Percentiles rank a stretch among this genome's conserved stretches.
Evolutionary conservation across 192 early-diverging fungal species (phyloP).

Genomic region (Haplosporangium gracile): DNA sequence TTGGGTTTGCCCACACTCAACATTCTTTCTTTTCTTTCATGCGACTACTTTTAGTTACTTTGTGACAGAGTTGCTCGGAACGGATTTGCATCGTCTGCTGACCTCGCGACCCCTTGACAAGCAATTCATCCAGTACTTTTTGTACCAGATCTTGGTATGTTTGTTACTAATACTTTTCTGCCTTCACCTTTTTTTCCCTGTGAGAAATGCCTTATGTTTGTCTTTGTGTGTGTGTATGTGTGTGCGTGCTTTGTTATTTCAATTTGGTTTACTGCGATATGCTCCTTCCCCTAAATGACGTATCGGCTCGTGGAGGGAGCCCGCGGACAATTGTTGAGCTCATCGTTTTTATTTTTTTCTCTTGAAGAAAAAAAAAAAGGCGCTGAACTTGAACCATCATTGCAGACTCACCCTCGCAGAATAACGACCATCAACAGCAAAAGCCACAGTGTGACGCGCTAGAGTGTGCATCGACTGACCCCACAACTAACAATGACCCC

Average conservation of each 20-base stretch:
- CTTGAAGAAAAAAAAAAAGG: background rate
- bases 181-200: background rate
- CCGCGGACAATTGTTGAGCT: constrained; percentile 7
- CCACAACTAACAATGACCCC: background rate
- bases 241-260: background rate
- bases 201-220: background rate
- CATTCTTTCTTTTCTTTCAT: constrained; percentile 4
- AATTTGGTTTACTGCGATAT: background rate
- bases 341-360: background rate
- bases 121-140: constrained; percentile 97
- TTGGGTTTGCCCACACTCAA: background rate
- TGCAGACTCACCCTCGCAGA: background rate
- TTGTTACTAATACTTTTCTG: constrained; percentile 10
- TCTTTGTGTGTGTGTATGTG: no score
- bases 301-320: constrained; percentile 8
- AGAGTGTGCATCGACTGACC: background rate
- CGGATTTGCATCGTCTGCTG: constrained; percentile 94
- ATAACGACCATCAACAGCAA: background rate
- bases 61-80: constrained; percentile 96
- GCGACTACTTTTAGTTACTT: constrained; percentile 77
- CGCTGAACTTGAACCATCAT: background rate
- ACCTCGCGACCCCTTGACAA: constrained; percentile 92
- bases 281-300: background rate
- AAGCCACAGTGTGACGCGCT: background rate
- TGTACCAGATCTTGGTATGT: constrained; percentile 92